Percentiles rank a stretch among this genome's conserved stretches.
Conservation (phyloP, 2,329 filamentous ascomycete species). For the Penicillium paneum region DNA sequence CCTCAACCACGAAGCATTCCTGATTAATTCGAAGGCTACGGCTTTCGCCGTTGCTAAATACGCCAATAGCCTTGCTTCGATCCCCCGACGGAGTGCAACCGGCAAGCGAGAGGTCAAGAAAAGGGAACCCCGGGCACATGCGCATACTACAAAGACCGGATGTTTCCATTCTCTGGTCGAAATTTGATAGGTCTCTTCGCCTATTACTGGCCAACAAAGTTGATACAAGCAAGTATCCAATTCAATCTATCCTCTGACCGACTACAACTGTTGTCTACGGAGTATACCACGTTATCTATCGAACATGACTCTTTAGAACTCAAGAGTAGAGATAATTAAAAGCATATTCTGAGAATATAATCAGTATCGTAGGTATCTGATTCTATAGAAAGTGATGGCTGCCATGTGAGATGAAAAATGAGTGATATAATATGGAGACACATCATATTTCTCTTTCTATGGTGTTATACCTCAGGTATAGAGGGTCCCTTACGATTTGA, state of each 20-base stretch:
- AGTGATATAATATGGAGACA: too few relatives aligned
- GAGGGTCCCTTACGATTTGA: too few relatives aligned
- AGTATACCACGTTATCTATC: neutral
- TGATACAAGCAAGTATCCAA: neutral
- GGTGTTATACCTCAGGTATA: too few relatives aligned
- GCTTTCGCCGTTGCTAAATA: slow-evolving; percentile 30
- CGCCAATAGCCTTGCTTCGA: slow-evolving; percentile 21
- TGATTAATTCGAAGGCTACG: slow-evolving; percentile 27
- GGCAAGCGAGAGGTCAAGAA: neutral
- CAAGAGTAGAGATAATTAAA: neutral
- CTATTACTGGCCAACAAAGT: neutral
- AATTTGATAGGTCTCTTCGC: neutral
- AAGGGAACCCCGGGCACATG: slow-evolving; percentile 9
- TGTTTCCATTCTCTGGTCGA: slow-evolving; percentile 24
- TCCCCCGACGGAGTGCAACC: slow-evolving; percentile 15
- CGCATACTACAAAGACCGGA: slow-evolving; percentile 18
- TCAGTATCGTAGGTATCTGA: neutral
- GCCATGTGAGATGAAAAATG: too few relatives aligned
- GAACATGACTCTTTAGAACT: neutral
- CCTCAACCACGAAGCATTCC: slow-evolving; percentile 41
- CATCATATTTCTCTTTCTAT: too few relatives aligned
- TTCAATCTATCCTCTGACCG: neutral
- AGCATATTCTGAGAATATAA: neutral
- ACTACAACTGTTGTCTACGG: neutral
- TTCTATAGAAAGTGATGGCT: neutral